Conservation (phyloP, 306 rosid species). For the Elaeagnus macrophylla region DNA sequence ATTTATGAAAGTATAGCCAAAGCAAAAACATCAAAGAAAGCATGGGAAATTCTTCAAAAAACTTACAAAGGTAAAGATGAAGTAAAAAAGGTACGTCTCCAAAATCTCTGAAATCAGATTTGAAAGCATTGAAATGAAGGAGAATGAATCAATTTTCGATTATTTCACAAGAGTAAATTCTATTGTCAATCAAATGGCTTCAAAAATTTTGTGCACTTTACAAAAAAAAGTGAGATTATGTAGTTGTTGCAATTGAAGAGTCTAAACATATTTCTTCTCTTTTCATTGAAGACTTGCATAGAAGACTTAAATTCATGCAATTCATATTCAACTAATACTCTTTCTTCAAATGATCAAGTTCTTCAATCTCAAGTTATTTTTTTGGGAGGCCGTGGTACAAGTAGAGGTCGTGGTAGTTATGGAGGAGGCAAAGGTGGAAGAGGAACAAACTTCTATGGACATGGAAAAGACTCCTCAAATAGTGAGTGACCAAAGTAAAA, state of each 20-base stretch:
- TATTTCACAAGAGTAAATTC: background rate
- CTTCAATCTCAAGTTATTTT: no score
- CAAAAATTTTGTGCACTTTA: background rate
- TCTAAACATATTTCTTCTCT: background rate
- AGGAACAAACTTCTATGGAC: no score
- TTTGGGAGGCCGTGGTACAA: no score
- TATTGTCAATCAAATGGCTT: background rate
- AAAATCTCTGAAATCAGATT: background rate
- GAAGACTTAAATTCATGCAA: background rate
- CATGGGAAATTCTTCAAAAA: background rate
- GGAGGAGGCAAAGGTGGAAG: no score
- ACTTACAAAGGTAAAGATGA: background rate
- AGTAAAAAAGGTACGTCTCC: background rate
- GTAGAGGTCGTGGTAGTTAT: no score
- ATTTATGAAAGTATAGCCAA: background rate
- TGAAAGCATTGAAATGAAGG: background rate
- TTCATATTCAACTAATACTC: no score
- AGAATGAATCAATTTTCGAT: background rate
- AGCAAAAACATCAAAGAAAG: background rate
- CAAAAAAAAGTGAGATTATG: background rate
- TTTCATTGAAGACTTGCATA: no score
- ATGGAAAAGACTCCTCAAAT: no score
- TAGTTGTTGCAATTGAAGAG: background rate
- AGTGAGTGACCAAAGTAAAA: no score
- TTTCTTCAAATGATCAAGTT: no score